A percentile compares a stretch with the other conserved stretches of the same genome.
These are phyloP conservation scores for Excoecaria agallocha DNA, from an alignment of 345 rosid genomes.

Conservation along the genomic window DNA sequence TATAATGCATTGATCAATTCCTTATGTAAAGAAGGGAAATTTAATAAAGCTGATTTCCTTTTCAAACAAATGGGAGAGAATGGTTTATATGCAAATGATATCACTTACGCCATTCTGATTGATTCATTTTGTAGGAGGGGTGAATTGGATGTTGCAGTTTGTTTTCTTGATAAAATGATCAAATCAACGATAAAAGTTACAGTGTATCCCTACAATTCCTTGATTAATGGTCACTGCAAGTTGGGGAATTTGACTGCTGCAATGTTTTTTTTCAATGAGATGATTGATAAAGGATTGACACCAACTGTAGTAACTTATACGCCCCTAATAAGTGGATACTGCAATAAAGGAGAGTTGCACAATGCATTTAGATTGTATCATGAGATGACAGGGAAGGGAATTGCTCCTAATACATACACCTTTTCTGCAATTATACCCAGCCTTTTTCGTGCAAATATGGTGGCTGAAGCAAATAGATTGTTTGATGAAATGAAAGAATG, in stretches of 20 bases:
- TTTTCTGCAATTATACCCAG: conserved; percentile 69
- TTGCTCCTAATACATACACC: conserved; percentile 61
- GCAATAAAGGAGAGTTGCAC: conserved; percentile 51
- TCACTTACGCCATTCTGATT: conserved; percentile 70
- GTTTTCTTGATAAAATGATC: conserved; percentile 53
- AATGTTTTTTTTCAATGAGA: conserved; percentile 47
- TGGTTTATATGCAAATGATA: conserved; percentile 49
- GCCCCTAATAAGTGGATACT: conserved; percentile 67
- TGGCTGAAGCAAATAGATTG: conserved; percentile 52
- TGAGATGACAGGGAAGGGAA: conserved; percentile 82
- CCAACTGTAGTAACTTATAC: conserved; percentile 83
- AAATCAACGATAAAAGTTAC: conserved; percentile 46
- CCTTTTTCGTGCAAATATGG: conserved; percentile 55
- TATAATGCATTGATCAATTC: conserved; percentile 75
- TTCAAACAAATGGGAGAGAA: conserved; percentile 51
- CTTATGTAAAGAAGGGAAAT: conserved; percentile 57
- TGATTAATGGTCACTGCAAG: conserved; percentile 78
- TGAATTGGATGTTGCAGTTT: conserved; percentile 50
- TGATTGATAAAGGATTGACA: conserved; percentile 49
- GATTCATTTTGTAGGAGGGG: conserved; percentile 82
- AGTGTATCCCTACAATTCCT: conserved; percentile 74
- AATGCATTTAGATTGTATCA: conserved; percentile 70
- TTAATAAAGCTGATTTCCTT: conserved; percentile 62
- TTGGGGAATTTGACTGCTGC: conserved; percentile 59
- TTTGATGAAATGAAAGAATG: conserved; percentile 62